Evolutionary conservation across 2,329 filamentous ascomycete genomes (phyloP), one percentile per base, ranked within the genome.

Genomic region (Alternaria infectoria): DNA sequence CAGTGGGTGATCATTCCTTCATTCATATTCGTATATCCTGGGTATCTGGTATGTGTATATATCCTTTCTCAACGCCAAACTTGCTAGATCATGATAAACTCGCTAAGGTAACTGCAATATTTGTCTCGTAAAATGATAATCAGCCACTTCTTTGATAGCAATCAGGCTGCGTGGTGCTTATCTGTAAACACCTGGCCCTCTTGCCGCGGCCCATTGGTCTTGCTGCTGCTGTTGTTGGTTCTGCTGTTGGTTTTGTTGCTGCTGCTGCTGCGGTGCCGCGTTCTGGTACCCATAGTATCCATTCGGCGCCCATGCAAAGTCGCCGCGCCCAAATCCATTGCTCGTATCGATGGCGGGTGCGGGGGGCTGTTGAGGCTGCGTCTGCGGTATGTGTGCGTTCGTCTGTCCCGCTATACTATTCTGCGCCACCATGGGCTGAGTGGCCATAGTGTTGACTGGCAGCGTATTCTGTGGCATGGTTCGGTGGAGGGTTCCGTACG

Each of bases 201-300:
- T 63, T 10, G 65, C 62, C 4, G 67, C 51, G 15, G 57, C 65
- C 76, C 76, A 78, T 46, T 75, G 72, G 51, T 74, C 70, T 51
- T 73, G 69, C 32, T 71, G 71, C 15, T 69, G 58, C 2, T 62
- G 60, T 19, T 66, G 66, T 11, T 66, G 62, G 40, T 72, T 68
- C 30, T 69, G 69, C 15, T 69, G 69, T 55, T 66, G 62, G 26
- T 57, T 51, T 10, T 59, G 56, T 19, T 51, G 56, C n/a, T 63
- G 59, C 12, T 60, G 64, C 13, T 56, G 70, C 26, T 64, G 64
- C 47, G 28, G 59, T 50, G 64, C 61, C 21, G 69, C 65, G 43
- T 50, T 66, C 49, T 74, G 71, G 45, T 75, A 77, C 10, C 66
- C 69, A 46, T 75, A 77, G 36, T 73, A 76, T 32, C 70, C 64